Evolutionary conservation across 225 moss, liverwort and hornwort species (phyloP).

Genomic region (Physcomitrellopsis africana): DNA sequence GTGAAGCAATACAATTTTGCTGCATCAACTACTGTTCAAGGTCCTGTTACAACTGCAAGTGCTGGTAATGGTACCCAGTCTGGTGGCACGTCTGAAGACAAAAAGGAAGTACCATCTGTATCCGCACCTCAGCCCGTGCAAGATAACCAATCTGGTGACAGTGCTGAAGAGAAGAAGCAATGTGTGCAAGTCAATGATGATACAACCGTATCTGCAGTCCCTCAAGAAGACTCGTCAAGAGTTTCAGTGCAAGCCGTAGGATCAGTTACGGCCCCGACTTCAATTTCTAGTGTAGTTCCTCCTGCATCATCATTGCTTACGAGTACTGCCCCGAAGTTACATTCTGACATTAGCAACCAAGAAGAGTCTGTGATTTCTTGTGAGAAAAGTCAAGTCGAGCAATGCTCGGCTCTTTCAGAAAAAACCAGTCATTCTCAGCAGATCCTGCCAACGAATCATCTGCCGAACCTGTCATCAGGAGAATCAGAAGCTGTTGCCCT

Average conservation of each 20-base stretch:
- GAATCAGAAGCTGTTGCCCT: slow-evolving; percentile 27
- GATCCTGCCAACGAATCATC: slow-evolving; percentile 26
- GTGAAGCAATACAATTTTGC: slow-evolving; percentile 64
- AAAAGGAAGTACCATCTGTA: slow-evolving; percentile 36
- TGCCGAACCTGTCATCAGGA: slow-evolving; percentile 27
- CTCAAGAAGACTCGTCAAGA: slow-evolving; percentile 33
- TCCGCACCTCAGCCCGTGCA: slow-evolving; percentile 38
- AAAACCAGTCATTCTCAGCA: slow-evolving; percentile 15
- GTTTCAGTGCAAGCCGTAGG: slow-evolving; percentile 32
- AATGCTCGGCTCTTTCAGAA: slow-evolving; percentile 34
- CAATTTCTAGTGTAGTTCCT: slow-evolving; percentile 31
- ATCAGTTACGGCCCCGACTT: slow-evolving; percentile 31
- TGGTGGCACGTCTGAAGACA: slow-evolving; percentile 51
- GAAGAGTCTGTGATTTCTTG: slow-evolving; percentile 26
- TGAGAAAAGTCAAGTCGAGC: slow-evolving; percentile 21
- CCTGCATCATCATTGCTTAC: slow-evolving; percentile 21
- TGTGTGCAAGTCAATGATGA: slow-evolving; percentile 27
- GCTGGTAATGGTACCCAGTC: slow-evolving; percentile 33
- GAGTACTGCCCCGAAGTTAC: slow-evolving; percentile 24
- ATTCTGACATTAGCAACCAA: slow-evolving; percentile 29
- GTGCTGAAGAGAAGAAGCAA: slow-evolving; percentile 47
- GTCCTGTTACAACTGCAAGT: slow-evolving; percentile 32
- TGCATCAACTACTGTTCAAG: slow-evolving; percentile 48
- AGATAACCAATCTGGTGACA: slow-evolving; percentile 29
- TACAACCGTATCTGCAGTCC: slow-evolving; percentile 21